These are phyloP conservation scores for Fusarium lyarnte DNA, from an alignment of 2,329 filamentous ascomycete genomes.

Conservation along the genomic window DNA sequence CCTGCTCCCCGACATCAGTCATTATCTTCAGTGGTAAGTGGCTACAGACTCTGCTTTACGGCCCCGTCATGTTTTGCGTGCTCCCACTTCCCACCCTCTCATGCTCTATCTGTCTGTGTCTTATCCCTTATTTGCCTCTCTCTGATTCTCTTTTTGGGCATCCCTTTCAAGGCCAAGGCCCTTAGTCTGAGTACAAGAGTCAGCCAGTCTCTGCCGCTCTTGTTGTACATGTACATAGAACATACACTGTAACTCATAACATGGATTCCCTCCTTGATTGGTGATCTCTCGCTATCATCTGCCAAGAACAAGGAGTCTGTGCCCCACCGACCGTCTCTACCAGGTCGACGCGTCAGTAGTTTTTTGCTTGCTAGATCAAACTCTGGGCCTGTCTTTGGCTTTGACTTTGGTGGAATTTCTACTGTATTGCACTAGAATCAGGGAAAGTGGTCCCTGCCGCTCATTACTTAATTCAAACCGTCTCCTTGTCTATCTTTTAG, in stretches of 20 bases:
- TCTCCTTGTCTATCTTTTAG: slow-evolving; percentile 14
- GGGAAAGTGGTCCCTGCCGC: slow-evolving; percentile 44
- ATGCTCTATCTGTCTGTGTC: neutral
- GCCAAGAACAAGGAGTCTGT: slow-evolving; percentile 16
- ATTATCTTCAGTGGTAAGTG: neutral
- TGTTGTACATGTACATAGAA: neutral
- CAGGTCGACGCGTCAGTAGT: slow-evolving; percentile 40
- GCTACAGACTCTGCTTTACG: neutral
- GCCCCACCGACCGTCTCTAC: slow-evolving; percentile 37
- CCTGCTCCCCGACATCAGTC: neutral
- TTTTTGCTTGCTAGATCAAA: slow-evolving; percentile 21
- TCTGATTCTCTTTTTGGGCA: slow-evolving; percentile 3
- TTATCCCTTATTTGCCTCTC: neutral
- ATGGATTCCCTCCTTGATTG: slow-evolving; percentile 4
- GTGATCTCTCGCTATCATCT: slow-evolving; percentile 20
- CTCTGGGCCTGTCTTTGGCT: slow-evolving; percentile 11
- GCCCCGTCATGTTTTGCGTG: slow-evolving; percentile 9
- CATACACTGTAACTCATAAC: neutral
- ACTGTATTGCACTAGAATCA: slow-evolving; percentile 12
- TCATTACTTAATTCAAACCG: slow-evolving; percentile 42
- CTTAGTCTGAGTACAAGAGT: slow-evolving; percentile 9
- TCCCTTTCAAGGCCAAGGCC: slow-evolving; percentile 17
- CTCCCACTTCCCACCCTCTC: slow-evolving; percentile 16
- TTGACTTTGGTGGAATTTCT: slow-evolving; percentile 20
- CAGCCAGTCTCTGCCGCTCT: slow-evolving; percentile 17